A percentile compares a stretch with the other conserved stretches of the same genome.
These are phyloP conservation scores for Hamamelis virginiana DNA, from an alignment of 164 flowering plant species.

Conservation along the genomic window DNA sequence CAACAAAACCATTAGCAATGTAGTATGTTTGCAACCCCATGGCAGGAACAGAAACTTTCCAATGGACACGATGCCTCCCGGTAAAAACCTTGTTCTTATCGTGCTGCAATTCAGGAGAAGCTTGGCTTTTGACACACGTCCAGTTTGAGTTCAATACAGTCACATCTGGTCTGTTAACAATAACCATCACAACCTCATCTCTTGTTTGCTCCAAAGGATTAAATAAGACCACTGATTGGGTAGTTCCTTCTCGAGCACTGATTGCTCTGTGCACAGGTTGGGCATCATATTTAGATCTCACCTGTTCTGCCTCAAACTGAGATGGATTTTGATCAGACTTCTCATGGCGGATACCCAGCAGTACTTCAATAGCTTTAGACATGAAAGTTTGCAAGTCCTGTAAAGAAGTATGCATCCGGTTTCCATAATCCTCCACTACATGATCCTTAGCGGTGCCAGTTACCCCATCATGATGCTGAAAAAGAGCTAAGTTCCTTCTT, in stretches of 20 bases:
- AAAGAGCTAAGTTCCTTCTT: slow-evolving; percentile 90
- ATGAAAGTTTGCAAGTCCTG: slow-evolving; percentile 92
- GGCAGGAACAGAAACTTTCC: slow-evolving; percentile 85
- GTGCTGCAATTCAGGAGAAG: slow-evolving; percentile 88
- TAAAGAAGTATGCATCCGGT: slow-evolving; percentile 83
- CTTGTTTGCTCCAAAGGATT: slow-evolving; percentile 91
- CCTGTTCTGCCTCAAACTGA: slow-evolving; percentile 72
- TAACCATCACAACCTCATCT: slow-evolving; percentile 82
- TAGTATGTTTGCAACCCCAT: slow-evolving; percentile 88
- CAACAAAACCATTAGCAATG: slow-evolving; percentile 66
- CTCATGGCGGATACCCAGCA: slow-evolving; percentile 71
- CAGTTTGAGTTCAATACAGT: slow-evolving; percentile 81
- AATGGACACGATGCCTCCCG: slow-evolving; percentile 84
- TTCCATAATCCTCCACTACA: slow-evolving; percentile 92
- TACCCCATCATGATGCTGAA: slow-evolving; percentile 99
- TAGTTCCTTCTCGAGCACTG: slow-evolving; percentile 58
- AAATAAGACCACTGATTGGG: slow-evolving; percentile 67
- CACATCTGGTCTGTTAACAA: slow-evolving; percentile 69
- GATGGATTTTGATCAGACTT: slow-evolving; percentile 66
- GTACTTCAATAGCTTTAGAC: slow-evolving; percentile 86
- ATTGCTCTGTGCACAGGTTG: slow-evolving; percentile 72
- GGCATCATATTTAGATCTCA: slow-evolving; percentile 78
- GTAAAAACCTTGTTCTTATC: slow-evolving; percentile 55
- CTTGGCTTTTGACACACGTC: slow-evolving; percentile 85
- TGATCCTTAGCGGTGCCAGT: slow-evolving; percentile 98